Base-by-base conservation (phyloP, 257 asterid species). In the Solanum ahanhuiri region DNA sequence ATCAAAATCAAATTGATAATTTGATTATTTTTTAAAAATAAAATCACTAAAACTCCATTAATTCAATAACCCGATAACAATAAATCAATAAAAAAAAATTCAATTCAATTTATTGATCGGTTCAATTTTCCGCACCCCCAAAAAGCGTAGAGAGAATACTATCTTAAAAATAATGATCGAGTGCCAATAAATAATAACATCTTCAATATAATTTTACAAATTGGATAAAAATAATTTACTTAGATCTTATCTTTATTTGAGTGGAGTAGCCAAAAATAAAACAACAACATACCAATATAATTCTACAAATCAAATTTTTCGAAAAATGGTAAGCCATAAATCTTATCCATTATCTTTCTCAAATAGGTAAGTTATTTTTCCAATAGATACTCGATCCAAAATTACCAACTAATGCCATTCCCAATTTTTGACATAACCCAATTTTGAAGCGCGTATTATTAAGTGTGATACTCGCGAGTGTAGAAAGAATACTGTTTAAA, bases 271-370 rank as follows among this genome's bases (percentile, higher is more conserved):
- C 0, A 18, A 0, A 54, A 54, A 54, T 6, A 6, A 54, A 1
- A 30, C 31, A 3, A 18, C 4, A 0, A 18, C 7, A 54, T 54
- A 54, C 9, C 11, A 18, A 54, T 54, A 54, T 18, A 54, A 54
- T 54, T 17, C 1, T 18, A 54, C 10, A 18, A 18, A 18, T 51
- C 6, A 17, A 54, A 2, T 2, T 54, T 6, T 2, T 54, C 0
- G 1, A 54, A 54, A 18, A 0, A 15, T 2, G 0, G 9, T 54
- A 17, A 6, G 10, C 0, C 7, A 0, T 0, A 54, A 54, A 54
- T 17, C 0, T 18, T 54, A 6, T 54, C 9, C 23, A 1, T 6
- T 2, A 31, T 54, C 2, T 17, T 17, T 54, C 58, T 18, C 1
- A 1, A 54, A 18, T 54, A 54, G 4, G n/a, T 2, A 54, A 51